phyloP scores from a whole-genome alignment of 2,329 filamentous ascomycete species.

The Fusarium kyushuense region DNA sequence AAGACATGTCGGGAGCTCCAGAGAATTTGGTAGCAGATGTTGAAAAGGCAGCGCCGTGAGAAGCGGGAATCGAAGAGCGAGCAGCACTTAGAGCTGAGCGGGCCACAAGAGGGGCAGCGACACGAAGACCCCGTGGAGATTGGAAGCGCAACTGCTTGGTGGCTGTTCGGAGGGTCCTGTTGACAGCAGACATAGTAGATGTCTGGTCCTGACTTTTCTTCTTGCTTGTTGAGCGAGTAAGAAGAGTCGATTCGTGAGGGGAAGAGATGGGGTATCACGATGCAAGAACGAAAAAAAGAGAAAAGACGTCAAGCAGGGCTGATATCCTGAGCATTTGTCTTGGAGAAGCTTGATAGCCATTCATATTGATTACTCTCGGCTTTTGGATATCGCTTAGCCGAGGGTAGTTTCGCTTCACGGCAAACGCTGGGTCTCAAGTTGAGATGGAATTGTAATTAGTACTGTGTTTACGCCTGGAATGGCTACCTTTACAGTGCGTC shows the following conservation, averaged over 20 bases:
- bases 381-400: conserved; percentile 9
- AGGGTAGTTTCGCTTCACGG: too few relatives aligned
- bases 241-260: conserved; percentile 33
- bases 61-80: conserved; percentile 53
- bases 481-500: not conserved
- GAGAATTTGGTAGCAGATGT: conserved; percentile 62
- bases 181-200: conserved; percentile 64
- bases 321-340: conserved; percentile 20
- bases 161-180: conserved; percentile 66
- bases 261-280: conserved; percentile 35
- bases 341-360: conserved; percentile 33
- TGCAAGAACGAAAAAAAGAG: conserved; percentile 8
- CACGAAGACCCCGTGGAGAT: conserved; percentile 53
- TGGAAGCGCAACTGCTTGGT: conserved; percentile 66
- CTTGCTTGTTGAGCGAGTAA: conserved; percentile 9
- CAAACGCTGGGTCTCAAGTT: conserved; percentile 6
- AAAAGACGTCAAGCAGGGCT: conserved; percentile 27
- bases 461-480: conserved; percentile 11
- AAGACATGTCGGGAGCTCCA: conserved; percentile 63
- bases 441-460: not conserved
- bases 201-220: conserved; percentile 13
- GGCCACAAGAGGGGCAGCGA: conserved; percentile 54
- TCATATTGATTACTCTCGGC: conserved; percentile 47
- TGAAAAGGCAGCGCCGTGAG: conserved; percentile 59
- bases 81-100: conserved; percentile 50